phyloP scores from a whole-genome alignment of 768 basidiomycete species.

The Flagelloscypha sp. region DNA sequence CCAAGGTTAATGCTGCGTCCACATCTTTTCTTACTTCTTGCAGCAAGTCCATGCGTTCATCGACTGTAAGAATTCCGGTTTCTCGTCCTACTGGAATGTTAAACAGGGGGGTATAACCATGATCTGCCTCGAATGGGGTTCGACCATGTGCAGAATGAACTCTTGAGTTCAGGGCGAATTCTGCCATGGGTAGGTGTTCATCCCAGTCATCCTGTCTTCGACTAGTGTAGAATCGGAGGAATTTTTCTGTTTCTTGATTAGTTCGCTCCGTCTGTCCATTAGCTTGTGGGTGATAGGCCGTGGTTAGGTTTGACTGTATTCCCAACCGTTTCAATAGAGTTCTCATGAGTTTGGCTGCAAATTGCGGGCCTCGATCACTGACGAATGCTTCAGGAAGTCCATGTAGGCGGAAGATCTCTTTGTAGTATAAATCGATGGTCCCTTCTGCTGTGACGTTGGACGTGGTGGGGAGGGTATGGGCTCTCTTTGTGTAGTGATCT shows the following conservation, averaged over 20 bases:
- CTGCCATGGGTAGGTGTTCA: constrained; percentile 12
- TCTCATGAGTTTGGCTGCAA: constrained; percentile 5
- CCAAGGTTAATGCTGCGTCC: constrained; percentile 7
- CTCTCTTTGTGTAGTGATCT: constrained; percentile 22
- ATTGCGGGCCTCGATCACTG: constrained; percentile 5
- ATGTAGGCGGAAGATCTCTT: constrained; percentile 10
- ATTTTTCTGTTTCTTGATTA: constrained; percentile 15
- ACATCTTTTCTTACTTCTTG: constrained; percentile 11
- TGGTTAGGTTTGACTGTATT: too few relatives aligned
- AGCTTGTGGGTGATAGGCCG: background rate
- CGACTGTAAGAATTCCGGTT: constrained; percentile 7
- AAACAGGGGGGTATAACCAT: constrained; percentile 14
- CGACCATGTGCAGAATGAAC: constrained; percentile 11
- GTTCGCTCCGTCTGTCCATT: constrained; percentile 12
- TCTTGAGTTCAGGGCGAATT: constrained; percentile 19
- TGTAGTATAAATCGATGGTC: constrained; percentile 13
- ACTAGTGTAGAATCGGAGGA: constrained; percentile 14
- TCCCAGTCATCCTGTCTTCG: constrained; percentile 18
- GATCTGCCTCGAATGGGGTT: constrained; percentile 17
- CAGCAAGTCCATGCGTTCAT: constrained; percentile 6
- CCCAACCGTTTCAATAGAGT: too few relatives aligned
- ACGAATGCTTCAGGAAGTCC: constrained; percentile 8
- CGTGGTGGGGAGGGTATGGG: constrained; percentile 20
- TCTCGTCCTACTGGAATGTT: constrained; percentile 10
- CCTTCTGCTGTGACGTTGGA: constrained; percentile 11